Evolutionary conservation across 176 grass and related monocot genomes (phyloP), one percentile per base, ranked within the genome.

Genomic region (Oryza longistaminata): DNA sequence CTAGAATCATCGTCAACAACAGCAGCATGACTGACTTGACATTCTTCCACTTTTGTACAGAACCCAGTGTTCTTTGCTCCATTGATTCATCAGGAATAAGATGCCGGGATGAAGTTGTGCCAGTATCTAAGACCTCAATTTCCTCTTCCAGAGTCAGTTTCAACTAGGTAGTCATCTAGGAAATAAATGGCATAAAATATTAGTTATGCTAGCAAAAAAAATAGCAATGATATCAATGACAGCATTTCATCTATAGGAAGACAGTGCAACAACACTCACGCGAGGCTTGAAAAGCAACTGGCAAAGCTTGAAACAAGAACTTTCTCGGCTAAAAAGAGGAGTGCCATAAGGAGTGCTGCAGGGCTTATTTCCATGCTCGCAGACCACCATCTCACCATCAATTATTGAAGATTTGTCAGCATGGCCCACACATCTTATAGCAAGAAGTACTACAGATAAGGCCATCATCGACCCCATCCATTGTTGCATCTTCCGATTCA

Each of bases 231-330:
- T 17, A 76, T 24, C 52, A 50, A 37, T 58, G 35, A 46, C 34
- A 7, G 55, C 53, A 77, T 82, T 75, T 75, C 55, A 82, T 13
- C 15, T 46, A 79, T 67, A 79, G 52, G 60, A 75, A 66, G 79
- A 70, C 13, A 69, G 34, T 64, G 19, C 34, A 78, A 11, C 11
- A 53, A 86, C 4, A 90, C 81, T 44, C 85, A 94, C 93, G n/a
- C 85, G 19, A 94, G 70, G 81, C 50, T 90, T 87, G 93, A 94
- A 87, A 90, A 84, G 86, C 93, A 94, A 64, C 87, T 94, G 53
- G 73, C 78, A 82, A 86, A 94, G 70, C 87, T 91, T 14, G 87
- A 87, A 87, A 76, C 87, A 94, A 80, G 93, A 94, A 74, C 74
- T 92, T 81, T 75, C 80, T 85, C 89, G 69, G 70, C 90, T 90